A percentile compares a stretch with the other conserved stretches of the same genome.
Conservation (phyloP, 2,329 filamentous ascomycete species). For the Penicillium sp. region DNA sequence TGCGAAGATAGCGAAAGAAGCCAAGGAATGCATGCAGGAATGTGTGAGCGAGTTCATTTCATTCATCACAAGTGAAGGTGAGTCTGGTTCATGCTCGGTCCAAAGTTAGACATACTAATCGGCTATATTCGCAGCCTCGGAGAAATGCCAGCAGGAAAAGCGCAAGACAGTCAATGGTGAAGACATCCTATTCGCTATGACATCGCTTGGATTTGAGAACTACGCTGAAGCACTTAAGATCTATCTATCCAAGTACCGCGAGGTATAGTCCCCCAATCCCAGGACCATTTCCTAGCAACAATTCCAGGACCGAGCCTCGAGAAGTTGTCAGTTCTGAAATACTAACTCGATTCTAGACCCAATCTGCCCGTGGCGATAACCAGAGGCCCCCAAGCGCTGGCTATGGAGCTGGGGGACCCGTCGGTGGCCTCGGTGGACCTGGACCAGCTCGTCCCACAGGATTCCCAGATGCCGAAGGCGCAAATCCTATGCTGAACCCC, state of each 20-base stretch:
- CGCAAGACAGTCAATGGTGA: slow-evolving; percentile 98
- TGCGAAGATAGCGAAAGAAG: slow-evolving; percentile 98
- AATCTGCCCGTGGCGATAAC: slow-evolving; percentile 70
- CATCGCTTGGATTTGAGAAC: slow-evolving; percentile 96
- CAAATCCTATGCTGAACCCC: slow-evolving; percentile 48
- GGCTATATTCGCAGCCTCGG: slow-evolving; percentile 68
- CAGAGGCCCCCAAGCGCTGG: slow-evolving; percentile 57
- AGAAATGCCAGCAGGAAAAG: slow-evolving; percentile 99
- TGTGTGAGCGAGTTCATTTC: slow-evolving; percentile 99
- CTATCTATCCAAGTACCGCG: slow-evolving; percentile 94
- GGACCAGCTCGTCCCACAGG: slow-evolving; percentile 33
- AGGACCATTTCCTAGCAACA: no score
- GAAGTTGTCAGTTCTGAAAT: slow-evolving; percentile 9
- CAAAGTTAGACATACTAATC: slow-evolving; percentile 4
- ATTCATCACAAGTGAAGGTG: slow-evolving; percentile 98
- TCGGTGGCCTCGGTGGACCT: slow-evolving; percentile 30
- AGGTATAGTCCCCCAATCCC: slow-evolving; percentile 65
- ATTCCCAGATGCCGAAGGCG: slow-evolving; percentile 43
- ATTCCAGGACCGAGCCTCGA: background rate
- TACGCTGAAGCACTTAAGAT: slow-evolving; percentile 98
- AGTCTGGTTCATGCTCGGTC: slow-evolving; percentile 37
- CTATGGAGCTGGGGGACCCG: slow-evolving; percentile 43
- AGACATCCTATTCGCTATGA: slow-evolving; percentile 98
- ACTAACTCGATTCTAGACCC: slow-evolving; percentile 63
- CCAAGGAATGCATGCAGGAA: slow-evolving; percentile 99